A percentile compares a stretch with the other conserved stretches of the same genome.
These are phyloP conservation scores for Metschnikowia amazonensis DNA, from an alignment of 805 yeast species.

Conservation along the genomic window DNA sequence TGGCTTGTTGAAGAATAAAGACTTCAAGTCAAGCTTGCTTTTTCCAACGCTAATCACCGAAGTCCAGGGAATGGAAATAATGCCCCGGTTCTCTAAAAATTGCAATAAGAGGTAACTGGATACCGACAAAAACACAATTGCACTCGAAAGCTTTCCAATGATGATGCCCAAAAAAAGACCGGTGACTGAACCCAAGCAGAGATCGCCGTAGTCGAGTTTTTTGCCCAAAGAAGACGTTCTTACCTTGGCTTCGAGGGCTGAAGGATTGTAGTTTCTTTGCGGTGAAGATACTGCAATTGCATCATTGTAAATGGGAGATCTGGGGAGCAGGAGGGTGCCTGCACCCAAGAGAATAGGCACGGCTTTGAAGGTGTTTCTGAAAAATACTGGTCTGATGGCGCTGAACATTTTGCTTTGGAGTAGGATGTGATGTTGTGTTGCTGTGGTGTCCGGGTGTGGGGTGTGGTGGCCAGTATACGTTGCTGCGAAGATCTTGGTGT, in stretches of 20 bases:
- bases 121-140: conserved; percentile 49
- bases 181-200: conserved; percentile 59
- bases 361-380: conserved; percentile 12
- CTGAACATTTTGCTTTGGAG: conserved; percentile 12
- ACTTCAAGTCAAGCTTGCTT: conserved; percentile 41
- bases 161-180: conserved; percentile 58
- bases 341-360: conserved; percentile 17
- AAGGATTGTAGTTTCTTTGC: conserved; percentile 12
- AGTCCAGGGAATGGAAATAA: conserved; percentile 46
- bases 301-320: conserved; percentile 13
- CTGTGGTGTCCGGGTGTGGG: conserved; percentile 3
- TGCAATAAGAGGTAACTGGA: conserved; percentile 41
- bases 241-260: conserved; percentile 10
- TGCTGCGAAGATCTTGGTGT: too few relatives aligned
- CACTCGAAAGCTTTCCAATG: conserved; percentile 56
- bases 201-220: conserved; percentile 54
- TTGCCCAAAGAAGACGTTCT: conserved; percentile 34
- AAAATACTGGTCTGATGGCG: conserved; percentile 13
- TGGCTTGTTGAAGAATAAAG: conserved; percentile 54
- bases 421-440: neutral
- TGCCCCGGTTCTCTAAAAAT: conserved; percentile 54
- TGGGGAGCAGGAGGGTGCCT: conserved; percentile 10
- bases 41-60: conserved; percentile 31
- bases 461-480: too few relatives aligned
- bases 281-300: conserved; percentile 15